phyloP scores from a whole-genome alignment of 2,329 filamentous ascomycete genomes.

The Phyllosticta citriasiana region DNA sequence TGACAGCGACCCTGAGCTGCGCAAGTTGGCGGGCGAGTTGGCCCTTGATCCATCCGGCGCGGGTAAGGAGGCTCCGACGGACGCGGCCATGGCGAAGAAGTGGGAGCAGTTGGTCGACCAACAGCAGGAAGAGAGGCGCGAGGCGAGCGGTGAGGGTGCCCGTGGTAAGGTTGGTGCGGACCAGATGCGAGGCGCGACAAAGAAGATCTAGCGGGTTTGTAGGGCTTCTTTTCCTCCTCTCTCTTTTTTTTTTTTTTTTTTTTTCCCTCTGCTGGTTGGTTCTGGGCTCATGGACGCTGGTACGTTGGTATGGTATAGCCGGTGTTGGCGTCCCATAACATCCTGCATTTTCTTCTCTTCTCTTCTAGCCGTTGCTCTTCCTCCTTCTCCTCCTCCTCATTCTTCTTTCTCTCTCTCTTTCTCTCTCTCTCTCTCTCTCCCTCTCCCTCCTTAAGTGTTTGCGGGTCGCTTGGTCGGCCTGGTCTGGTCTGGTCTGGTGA shows the following conservation, averaged over 20 bases:
- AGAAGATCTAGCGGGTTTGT: background rate
- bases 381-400: too few species aligned
- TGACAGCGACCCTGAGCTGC: conserved; percentile 35
- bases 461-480: too few species aligned
- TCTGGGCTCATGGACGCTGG: background rate
- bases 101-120: background rate
- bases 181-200: background rate
- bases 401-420: too few species aligned
- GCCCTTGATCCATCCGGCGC: background rate
- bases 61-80: background rate
- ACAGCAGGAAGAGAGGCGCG: background rate
- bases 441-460: too few species aligned
- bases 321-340: too few species aligned
- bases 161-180: background rate
- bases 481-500: too few species aligned
- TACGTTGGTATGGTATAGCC: too few species aligned
- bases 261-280: background rate
- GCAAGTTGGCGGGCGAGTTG: conserved; percentile 8
- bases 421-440: too few species aligned
- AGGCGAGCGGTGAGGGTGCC: background rate
- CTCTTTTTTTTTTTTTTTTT: background rate
- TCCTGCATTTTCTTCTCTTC: too few species aligned
- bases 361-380: too few species aligned
- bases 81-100: background rate
- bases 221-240: background rate